These are phyloP conservation scores for Cystobasidium sp. DNA, from an alignment of 1,284 basidiomycete species.

Conservation along the genomic window DNA sequence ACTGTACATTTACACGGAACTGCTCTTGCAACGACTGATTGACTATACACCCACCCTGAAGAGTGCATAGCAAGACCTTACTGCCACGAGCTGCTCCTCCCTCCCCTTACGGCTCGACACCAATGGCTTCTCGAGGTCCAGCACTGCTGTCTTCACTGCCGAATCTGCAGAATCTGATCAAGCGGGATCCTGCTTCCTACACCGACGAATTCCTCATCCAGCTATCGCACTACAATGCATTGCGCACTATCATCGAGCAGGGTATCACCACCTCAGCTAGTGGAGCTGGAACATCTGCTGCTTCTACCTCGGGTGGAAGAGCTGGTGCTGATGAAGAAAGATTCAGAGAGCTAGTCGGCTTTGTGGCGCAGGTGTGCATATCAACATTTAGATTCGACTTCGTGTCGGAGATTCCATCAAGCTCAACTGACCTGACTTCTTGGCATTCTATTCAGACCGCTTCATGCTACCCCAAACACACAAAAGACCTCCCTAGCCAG, in stretches of 20 bases:
- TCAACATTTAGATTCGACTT: background rate
- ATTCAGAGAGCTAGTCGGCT: conserved; percentile 82
- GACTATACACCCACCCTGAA: background rate
- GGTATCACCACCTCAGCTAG: conserved; percentile 48
- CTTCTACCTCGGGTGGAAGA: conserved; percentile 56
- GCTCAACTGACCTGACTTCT: background rate
- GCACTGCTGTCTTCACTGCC: conserved; percentile 65
- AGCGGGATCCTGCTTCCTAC: conserved; percentile 84
- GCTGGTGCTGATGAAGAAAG: conserved; percentile 68
- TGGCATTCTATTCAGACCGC: conserved; percentile 65
- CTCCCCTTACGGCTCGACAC: background rate
- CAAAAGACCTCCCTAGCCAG: conserved; percentile 77
- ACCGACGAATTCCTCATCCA: conserved; percentile 97
- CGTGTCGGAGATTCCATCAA: background rate
- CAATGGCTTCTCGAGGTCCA: conserved; percentile 49
- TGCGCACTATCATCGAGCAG: conserved; percentile 79
- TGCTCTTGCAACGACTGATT: background rate
- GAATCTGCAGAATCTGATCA: conserved; percentile 91
- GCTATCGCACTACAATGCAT: conserved; percentile 93
- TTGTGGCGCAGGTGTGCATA: conserved; percentile 73
- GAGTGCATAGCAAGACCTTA: background rate
- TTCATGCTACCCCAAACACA: conserved; percentile 86
- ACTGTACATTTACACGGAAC: background rate
- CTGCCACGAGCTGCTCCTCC: background rate
- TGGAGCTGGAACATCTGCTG: conserved; percentile 41